These are phyloP conservation scores for Serpula lacrymans DNA, from an alignment of 768 basidiomycete genomes.

Conservation along the genomic window DNA sequence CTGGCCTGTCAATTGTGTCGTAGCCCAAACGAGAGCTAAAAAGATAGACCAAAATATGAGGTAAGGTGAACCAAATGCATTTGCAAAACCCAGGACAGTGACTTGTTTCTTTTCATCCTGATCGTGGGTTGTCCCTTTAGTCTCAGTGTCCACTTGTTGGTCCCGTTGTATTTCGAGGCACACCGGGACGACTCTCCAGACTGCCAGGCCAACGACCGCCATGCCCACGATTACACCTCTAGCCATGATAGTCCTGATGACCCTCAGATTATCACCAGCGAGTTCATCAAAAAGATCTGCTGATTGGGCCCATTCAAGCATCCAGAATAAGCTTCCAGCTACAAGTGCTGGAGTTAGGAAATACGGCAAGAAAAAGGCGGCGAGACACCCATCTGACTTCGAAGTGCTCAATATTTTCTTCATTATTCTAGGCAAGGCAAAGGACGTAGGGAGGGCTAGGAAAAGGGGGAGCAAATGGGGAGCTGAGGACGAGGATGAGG, in stretches of 20 bases:
- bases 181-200: conserved; percentile 75
- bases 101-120: conserved; percentile 40
- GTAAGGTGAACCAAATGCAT: conserved; percentile 87
- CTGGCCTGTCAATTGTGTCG: conserved; percentile 82
- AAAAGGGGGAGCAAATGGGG: conserved; percentile 60
- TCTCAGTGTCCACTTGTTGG: conserved; percentile 15
- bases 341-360: conserved; percentile 58
- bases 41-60: conserved; percentile 74
- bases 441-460: conserved; percentile 52
- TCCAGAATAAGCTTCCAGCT: conserved; percentile 66
- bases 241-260: conserved; percentile 58
- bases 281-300: conserved; percentile 40
- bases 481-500: conserved; percentile 63
- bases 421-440: conserved; percentile 56
- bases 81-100: conserved; percentile 79
- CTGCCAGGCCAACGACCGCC: conserved; percentile 46
- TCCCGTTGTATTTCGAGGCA: conserved; percentile 59
- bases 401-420: conserved; percentile 59
- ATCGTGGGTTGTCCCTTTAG: conserved; percentile 6
- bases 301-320: conserved; percentile 77
- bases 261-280: conserved; percentile 44
- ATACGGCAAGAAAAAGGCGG: conserved; percentile 56
- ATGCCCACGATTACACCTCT: conserved; percentile 50
- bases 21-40: conserved; percentile 56
- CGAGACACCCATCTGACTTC: conserved; percentile 71